These are phyloP conservation scores for Penicillium frequentans DNA, from an alignment of 2,329 filamentous ascomycete genomes.

Conservation along the genomic window DNA sequence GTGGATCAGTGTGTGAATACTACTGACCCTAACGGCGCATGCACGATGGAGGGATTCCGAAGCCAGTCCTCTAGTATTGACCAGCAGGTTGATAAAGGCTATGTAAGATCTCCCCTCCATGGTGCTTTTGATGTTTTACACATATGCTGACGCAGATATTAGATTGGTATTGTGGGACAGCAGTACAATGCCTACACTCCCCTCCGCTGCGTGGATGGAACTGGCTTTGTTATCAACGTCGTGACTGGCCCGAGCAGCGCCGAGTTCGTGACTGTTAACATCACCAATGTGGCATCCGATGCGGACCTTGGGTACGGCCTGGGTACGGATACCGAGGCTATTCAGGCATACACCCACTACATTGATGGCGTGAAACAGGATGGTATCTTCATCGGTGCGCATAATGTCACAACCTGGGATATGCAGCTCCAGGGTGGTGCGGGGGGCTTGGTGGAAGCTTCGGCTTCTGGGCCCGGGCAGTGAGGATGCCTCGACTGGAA, in stretches of 20 bases:
- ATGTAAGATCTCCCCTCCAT: background rate
- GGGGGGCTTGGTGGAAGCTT: slow-evolving; percentile 3
- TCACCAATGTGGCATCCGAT: slow-evolving; percentile 7
- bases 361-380: slow-evolving; percentile 6
- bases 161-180: slow-evolving; percentile 7
- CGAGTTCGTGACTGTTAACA: background rate
- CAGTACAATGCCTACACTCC: slow-evolving; percentile 3
- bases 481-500: slow-evolving; percentile 1
- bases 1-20: slow-evolving; percentile 8
- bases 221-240: background rate
- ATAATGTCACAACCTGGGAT: slow-evolving; percentile 12
- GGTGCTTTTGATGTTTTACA: too few species aligned
- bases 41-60: slow-evolving; percentile 9
- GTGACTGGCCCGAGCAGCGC: too few species aligned
- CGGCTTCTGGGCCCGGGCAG: slow-evolving; percentile 6
- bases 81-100: slow-evolving; percentile 4
- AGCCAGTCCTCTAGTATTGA: slow-evolving; percentile 1
- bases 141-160: background rate
- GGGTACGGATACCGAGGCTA: slow-evolving; percentile 4
- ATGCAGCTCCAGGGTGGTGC: slow-evolving; percentile 2
- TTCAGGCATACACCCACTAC: slow-evolving; percentile 7
- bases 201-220: slow-evolving; percentile 6
- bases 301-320: slow-evolving; percentile 7
- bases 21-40: background rate
- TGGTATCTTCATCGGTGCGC: slow-evolving; percentile 8